Percentiles rank a stretch among this genome's conserved stretches.
Conservation (phyloP, 2,329 filamentous ascomycete species). For the Exophiala calicioides region DNA sequence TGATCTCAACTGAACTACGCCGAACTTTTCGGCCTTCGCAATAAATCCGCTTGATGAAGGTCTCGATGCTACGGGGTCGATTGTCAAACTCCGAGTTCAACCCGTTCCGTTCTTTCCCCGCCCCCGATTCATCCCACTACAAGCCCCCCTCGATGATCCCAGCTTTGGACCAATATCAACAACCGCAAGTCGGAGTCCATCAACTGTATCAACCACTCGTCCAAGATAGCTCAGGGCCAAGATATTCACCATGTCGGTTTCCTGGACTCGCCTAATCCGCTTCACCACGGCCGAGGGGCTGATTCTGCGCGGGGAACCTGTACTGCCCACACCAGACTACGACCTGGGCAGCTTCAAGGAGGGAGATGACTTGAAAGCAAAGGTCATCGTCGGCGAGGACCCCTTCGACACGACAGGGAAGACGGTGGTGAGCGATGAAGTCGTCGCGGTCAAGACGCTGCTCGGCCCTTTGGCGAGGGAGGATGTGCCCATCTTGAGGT, state of each 20-base stretch:
- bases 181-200: too few relatives aligned
- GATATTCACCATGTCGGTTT: conserved; percentile 19
- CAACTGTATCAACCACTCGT: too few relatives aligned
- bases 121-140: not conserved
- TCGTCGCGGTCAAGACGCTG: conserved; percentile 55
- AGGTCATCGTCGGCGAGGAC: conserved; percentile 53
- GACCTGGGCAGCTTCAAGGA: conserved; percentile 54
- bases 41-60: too few relatives aligned
- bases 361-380: conserved; percentile 53
- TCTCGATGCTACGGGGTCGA: too few relatives aligned
- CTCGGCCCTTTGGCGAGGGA: conserved; percentile 53
- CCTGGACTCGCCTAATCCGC: conserved; percentile 58
- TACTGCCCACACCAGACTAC: conserved; percentile 43
- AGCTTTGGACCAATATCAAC: conserved; percentile 4
- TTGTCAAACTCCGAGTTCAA: not conserved
- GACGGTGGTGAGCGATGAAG: conserved; percentile 52
- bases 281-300: conserved; percentile 56
- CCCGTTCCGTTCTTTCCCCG: conserved; percentile 19
- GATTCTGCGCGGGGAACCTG: conserved; percentile 55
- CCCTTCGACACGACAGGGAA: conserved; percentile 45
- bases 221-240: too few relatives aligned
- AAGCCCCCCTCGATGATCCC: not conserved
- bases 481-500: conserved; percentile 58
- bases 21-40: too few relatives aligned
- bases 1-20: not conserved